Evolutionary conservation across 2,329 filamentous ascomycete genomes (phyloP).

Genomic region (Phaeosphaeria sp.): DNA sequence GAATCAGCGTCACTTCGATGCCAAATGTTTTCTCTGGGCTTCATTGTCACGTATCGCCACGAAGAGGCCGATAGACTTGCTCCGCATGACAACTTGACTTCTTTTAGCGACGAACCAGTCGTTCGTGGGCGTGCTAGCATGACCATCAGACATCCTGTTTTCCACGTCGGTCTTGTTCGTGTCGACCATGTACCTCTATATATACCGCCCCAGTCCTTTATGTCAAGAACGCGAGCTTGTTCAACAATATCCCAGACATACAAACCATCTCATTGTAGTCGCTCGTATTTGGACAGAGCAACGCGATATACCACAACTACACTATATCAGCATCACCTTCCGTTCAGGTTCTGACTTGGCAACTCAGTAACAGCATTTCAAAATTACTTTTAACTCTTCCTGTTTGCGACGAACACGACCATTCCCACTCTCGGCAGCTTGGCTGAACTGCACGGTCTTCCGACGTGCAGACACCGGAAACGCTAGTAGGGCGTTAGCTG

Average conservation of each 20-base stretch:
- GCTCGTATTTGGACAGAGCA: no score
- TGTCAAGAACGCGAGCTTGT: neutral
- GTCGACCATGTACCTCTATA: neutral
- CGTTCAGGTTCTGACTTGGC: neutral
- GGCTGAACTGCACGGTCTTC: constrained; percentile 19
- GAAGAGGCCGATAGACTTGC: neutral
- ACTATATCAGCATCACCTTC: neutral
- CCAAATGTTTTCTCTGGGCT: neutral
- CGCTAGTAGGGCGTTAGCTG: constrained; percentile 39
- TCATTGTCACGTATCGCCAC: neutral
- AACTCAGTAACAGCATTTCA: no score
- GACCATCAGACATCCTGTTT: neutral
- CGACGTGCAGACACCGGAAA: constrained; percentile 36
- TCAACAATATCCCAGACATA: neutral
- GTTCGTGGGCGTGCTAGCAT: neutral
- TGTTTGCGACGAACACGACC: no score
- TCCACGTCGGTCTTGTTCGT: neutral
- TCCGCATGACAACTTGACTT: neutral
- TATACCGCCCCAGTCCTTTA: neutral
- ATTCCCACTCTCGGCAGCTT: constrained; percentile 9
- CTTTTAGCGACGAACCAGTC: neutral
- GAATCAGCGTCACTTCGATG: neutral
- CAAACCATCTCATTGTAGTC: neutral
- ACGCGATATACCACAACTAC: no score
- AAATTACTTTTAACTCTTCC: neutral